A percentile compares a stretch with the other conserved stretches of the same genome.
Evolutionary conservation across 2,329 filamentous ascomycete species (phyloP).

Genomic region (Exophiala sp.): DNA sequence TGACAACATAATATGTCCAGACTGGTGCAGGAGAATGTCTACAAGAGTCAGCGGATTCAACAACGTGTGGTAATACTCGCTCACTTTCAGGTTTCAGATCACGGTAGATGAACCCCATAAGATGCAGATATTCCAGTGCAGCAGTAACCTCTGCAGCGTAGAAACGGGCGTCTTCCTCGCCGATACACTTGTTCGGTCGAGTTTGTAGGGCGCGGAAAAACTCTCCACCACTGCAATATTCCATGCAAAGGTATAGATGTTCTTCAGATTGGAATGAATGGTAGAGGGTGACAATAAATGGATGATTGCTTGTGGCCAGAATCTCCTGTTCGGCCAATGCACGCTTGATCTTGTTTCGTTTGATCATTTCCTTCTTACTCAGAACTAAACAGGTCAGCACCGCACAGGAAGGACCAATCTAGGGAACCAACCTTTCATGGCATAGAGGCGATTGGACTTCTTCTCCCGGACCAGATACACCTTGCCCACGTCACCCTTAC

Average conservation of each 20-base stretch:
- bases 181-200: conserved; percentile 92
- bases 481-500: conserved; percentile 97
- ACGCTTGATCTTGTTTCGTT: conserved; percentile 99
- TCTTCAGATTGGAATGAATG: conserved; percentile 99
- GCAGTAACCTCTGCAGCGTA: conserved; percentile 97
- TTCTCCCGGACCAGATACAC: conserved; percentile 97
- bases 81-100: conserved; percentile 95
- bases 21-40: conserved; percentile 98
- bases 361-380: conserved; percentile 99
- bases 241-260: conserved; percentile 98
- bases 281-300: conserved; percentile 97
- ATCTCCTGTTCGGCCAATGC: conserved; percentile 97
- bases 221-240: conserved; percentile 97
- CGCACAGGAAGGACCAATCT: background rate
- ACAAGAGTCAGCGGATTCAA: conserved; percentile 38
- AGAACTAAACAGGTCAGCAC: conserved; percentile 63
- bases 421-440: conserved; percentile 81
- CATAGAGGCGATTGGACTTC: conserved; percentile 91
- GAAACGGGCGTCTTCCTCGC: conserved; percentile 93
- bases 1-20: conserved; percentile 99
- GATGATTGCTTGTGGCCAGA: conserved; percentile 95
- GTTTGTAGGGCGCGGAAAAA: conserved; percentile 98
- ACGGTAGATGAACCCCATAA: conserved; percentile 99
- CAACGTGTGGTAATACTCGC: conserved; percentile 35
- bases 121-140: conserved; percentile 89